phyloP scores from a whole-genome alignment of 2,329 filamentous ascomycete genomes.

The Cytospora chrysosperma region DNA sequence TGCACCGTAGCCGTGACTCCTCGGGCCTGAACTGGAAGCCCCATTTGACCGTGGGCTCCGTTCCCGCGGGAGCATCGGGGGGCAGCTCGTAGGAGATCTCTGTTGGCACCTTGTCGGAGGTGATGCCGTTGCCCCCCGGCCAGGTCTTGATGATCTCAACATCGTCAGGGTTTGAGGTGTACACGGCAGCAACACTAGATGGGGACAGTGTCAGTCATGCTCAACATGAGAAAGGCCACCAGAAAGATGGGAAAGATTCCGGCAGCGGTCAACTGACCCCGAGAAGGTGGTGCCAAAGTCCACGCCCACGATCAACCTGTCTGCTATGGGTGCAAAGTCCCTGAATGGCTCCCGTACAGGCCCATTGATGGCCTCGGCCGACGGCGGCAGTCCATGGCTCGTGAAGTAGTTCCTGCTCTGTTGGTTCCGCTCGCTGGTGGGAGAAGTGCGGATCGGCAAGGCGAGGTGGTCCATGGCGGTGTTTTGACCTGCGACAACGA shows the following conservation, averaged over 20 bases:
- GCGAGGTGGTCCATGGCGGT: conserved; percentile 47
- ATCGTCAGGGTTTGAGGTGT: conserved; percentile 74
- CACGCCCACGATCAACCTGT: conserved; percentile 72
- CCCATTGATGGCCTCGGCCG: conserved; percentile 62
- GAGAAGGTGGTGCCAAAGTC: conserved; percentile 87
- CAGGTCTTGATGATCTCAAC: conserved; percentile 82
- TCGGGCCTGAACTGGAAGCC: conserved; percentile 81
- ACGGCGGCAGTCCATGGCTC: conserved; percentile 53
- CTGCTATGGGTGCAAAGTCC: conserved; percentile 52
- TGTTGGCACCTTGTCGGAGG: conserved; percentile 83
- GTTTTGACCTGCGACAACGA: conserved; percentile 11
- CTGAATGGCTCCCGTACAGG: conserved; percentile 56
- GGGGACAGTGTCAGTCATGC: conserved; percentile 19
- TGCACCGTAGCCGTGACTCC: conserved; percentile 72
- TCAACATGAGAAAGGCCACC: neutral
- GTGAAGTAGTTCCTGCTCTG: conserved; percentile 58
- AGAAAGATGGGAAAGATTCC: neutral
- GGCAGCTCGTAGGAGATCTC: conserved; percentile 66
- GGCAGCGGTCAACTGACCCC: conserved; percentile 53
- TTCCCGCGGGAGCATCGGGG: conserved; percentile 37
- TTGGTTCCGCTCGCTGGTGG: conserved; percentile 48
- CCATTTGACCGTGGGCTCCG: conserved; percentile 63
- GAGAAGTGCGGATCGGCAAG: conserved; percentile 48
- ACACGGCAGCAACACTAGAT: conserved; percentile 65
- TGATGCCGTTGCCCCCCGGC: conserved; percentile 81